Base-by-base conservation (phyloP, 2,329 filamentous ascomycete genomes). In the Periconia sp. region DNA sequence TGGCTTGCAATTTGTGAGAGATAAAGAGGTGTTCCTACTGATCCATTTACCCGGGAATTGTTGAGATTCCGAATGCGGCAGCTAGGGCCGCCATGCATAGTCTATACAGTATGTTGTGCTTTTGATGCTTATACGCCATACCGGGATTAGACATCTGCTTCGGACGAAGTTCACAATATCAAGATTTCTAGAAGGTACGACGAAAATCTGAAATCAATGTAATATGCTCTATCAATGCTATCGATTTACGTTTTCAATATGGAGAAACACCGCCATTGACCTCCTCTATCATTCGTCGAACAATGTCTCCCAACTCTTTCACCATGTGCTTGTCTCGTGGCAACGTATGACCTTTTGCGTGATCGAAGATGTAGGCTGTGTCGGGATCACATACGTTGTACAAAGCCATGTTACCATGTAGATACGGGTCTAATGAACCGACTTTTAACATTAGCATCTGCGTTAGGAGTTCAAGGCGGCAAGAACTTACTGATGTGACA, bases 281-380 rank as follows among this genome's bases (percentile, higher is more conserved):
- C 28, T 63, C 56, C 18, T 36, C 47, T 11, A 62, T 62, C 57
- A 64, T 58, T 6, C 44, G 33, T 3, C 61, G 59, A 22, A 66
- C 40, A 11, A 56, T 55, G 38, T 65, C 61, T 9, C 59, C 55
- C 5, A 66, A 48, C 46, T 66, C 63, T 34, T 62, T 54, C 7
- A 66, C 44, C 36, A 58, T 63, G 70, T 54, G 38, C 23, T 54
- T 59, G 23, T 56, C 55, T 26, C 62, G 57, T 0, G 83, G 83
- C 4, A 86, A 69, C 0, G 80, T 84, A 57, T 86, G 83, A 0
- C 83, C 83, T 55, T 84, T 84, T 4, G 81, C 83, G 49, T 85
- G 82, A 52, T 86, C 83, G 47, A 85, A 85, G n/a, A 86, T 72
- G 23, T 76, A 73, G 0, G 82, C 82, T 1, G 70, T 77, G 43